Evolutionary conservation across 1,139 yeast genomes (phyloP), one percentile per base, ranked within the genome.

Genomic region (Protomyces macrosporus): DNA sequence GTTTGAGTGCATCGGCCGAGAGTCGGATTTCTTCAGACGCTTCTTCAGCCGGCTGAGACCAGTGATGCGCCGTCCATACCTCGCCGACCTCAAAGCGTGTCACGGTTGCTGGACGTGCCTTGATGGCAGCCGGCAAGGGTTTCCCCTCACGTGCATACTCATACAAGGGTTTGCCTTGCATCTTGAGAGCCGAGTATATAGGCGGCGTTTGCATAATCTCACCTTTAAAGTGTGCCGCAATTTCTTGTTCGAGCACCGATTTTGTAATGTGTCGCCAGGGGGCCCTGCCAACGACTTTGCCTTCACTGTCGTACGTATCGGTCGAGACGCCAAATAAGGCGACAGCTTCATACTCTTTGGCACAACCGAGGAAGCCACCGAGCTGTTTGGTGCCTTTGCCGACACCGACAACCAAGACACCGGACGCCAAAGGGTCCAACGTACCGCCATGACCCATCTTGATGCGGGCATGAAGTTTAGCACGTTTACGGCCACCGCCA

Each of bases 361-460:
- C 84, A 64, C 79, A 75, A 48, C 89, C 90, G 48, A 86, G 79
- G 71, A 87, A 90, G 66, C 83, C 79, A 65, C 84, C 86, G 55
- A 95, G 78, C 72, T 82, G 79, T 73, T 91, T 93, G 2, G 99
- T 95, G 1, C 98, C 98, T 1, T 78, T 69, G 7, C 97, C 97
- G 34, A 95, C 83, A 3, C 98, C 99, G 66, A 95, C 81, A 1
- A 95, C 95, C 50, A 93, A 75, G 1, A 93, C 93, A 6, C 99
- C 99, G 37, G 90, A 85, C 0, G 99, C 99, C 65, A 90, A 75
- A 0, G 98, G 98, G 72, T 95, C 99, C 54, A 95, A 78, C 0
- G 99, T 93, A 5, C 99, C 99, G 6, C 98, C 99, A 75, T 95
- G 99, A 0, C 99, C 99, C 78, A 93, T 87, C 72, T 95, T 93